Evolutionary conservation across 148 eudicot species (phyloP), one percentile per base, ranked within the genome.

Genomic region (Silene uniflora): DNA sequence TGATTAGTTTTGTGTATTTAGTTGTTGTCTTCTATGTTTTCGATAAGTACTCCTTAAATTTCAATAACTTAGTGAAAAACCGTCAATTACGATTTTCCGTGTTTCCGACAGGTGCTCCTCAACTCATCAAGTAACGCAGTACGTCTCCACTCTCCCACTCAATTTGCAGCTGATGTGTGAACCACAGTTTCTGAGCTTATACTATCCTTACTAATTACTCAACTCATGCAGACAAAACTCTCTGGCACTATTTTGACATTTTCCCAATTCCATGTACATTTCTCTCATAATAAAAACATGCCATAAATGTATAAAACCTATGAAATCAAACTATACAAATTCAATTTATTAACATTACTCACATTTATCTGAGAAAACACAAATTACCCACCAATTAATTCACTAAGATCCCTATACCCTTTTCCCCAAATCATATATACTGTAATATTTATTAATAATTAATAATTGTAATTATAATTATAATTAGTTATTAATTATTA

Each of bases 171-270:
- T 52, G 56, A 52, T 52, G 6, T 62, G 17, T 62, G 32, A 23
- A 62, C 67, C 67, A 62, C 63, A 60, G 8, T 60, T 60, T 60
- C 63, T 56, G 21, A 56, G n/a, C 22, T 16, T 39, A n/a, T n/a
- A 39, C 8, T 39, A 39, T 39, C 44, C 44, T 39, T 39, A 6
- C 8, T 7, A 52, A 13, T 13, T 12, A 12, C 17, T 52, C 56
- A 52, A 52, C 14, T 52, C 17, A 52, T 16, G 17, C 56, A 52
- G 10, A 11, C 56, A 52, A 52, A 52, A 0, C n/a, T 14, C 14
- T 52, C 16, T 52, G 56, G 4, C 56, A 52, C 56, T 1, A 52
- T 0, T 52, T 52, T 52, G 56, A 62, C 35, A 23, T 9, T 23
- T 27, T 21, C 67, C 12, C 1, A 62, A 62, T 10, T 62, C 14